These are phyloP conservation scores for Fusarium decemcellulare DNA, from an alignment of 2,329 filamentous ascomycete species.

Conservation along the genomic window DNA sequence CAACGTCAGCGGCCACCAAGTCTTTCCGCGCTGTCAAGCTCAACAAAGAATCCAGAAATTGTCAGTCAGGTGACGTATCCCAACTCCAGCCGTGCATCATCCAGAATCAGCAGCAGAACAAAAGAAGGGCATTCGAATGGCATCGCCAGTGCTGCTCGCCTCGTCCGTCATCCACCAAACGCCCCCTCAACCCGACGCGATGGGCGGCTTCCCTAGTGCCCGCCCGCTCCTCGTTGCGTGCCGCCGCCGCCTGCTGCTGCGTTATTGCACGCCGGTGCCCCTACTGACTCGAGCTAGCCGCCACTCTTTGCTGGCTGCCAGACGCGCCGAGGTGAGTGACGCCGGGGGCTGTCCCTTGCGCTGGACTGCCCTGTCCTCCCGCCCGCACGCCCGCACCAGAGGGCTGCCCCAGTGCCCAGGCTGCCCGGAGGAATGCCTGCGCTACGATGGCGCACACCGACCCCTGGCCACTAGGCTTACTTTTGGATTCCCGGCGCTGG, in stretches of 20 bases:
- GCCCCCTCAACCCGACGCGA: slow-evolving; percentile 34
- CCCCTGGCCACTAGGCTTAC: slow-evolving; percentile 18
- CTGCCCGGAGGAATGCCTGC: slow-evolving; percentile 30
- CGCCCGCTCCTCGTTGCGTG: slow-evolving; percentile 33
- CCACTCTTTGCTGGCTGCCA: slow-evolving; percentile 5
- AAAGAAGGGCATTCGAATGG: not conserved
- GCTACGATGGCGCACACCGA: slow-evolving; percentile 23
- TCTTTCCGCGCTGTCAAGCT: not conserved
- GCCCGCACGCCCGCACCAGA: slow-evolving; percentile 6
- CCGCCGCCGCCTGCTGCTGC: slow-evolving; percentile 22
- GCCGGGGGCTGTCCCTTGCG: slow-evolving; percentile 20
- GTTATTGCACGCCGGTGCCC: slow-evolving; percentile 11
- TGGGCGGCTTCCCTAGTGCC: slow-evolving; percentile 46
- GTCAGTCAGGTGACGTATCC: not conserved
- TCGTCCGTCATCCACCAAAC: slow-evolving; percentile 13
- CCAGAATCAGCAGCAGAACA: not conserved
- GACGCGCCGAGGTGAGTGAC: slow-evolving; percentile 11
- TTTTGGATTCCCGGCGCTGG: slow-evolving; percentile 33
- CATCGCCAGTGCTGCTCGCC: slow-evolving; percentile 1
- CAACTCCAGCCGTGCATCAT: not conserved
- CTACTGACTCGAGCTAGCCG: slow-evolving; percentile 14
- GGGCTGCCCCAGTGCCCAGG: not conserved
- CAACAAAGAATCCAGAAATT: too few species aligned
- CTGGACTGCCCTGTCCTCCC: slow-evolving; percentile 2
- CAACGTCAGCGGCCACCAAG: not conserved